Evolutionary conservation across 225 moss, liverwort and hornwort genomes (phyloP).

Genomic region (Rhytidiadelphus loreus): DNA sequence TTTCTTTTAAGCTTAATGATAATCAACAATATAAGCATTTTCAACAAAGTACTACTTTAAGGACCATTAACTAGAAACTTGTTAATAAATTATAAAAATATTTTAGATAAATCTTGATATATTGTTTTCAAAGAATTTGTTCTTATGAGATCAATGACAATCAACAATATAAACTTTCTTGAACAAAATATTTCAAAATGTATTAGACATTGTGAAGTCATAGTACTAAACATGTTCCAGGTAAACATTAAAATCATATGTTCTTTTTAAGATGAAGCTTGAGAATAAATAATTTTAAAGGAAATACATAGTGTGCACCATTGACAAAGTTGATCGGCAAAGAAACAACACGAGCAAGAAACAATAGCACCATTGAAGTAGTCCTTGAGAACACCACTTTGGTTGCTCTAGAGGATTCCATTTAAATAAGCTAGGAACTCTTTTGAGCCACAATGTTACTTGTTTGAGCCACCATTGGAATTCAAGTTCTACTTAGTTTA

Average conservation of each 20-base stretch:
- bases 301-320: background rate
- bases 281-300: background rate
- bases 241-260: background rate
- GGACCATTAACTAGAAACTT: background rate
- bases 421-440: background rate
- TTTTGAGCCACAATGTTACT: background rate
- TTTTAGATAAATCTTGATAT: background rate
- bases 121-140: background rate
- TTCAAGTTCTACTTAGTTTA: rapidly evolving
- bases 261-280: background rate
- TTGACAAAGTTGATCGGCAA: background rate
- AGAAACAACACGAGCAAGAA: background rate
- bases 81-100: background rate
- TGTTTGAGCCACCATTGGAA: rapidly evolving
- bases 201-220: background rate
- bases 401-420: rapidly evolving
- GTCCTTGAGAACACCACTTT: background rate
- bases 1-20: background rate
- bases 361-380: background rate
- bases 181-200: too few species aligned
- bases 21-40: background rate
- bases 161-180: background rate
- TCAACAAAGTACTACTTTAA: rapidly evolving
- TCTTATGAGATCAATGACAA: background rate
- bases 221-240: background rate